phyloP scores from a whole-genome alignment of 352 stramenopile species.

The Globisporangium canariense region DNA sequence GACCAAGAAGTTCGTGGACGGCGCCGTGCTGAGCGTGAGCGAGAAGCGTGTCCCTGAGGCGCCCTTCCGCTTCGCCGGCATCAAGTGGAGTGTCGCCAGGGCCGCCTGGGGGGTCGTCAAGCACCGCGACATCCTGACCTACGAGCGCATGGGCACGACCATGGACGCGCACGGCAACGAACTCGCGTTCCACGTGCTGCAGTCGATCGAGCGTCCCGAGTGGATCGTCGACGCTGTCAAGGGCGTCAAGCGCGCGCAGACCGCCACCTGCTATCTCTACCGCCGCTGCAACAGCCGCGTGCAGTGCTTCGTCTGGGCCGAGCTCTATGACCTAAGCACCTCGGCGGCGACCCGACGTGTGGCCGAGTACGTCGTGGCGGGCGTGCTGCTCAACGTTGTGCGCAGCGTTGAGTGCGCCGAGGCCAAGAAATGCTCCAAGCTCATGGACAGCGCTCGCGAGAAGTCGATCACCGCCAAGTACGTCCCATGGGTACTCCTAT shows the following conservation, averaged over 20 bases:
- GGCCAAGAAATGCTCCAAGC: constrained; percentile 37
- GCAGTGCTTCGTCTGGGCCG: constrained; percentile 34
- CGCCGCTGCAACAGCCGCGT: constrained; percentile 28
- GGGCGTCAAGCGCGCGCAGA: constrained; percentile 41
- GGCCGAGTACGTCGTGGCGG: constrained; percentile 42
- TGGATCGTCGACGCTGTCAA: constrained; percentile 41
- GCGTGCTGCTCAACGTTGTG: constrained; percentile 32
- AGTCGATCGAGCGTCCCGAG: constrained; percentile 55
- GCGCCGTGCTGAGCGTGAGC: constrained; percentile 28
- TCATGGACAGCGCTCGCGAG: constrained; percentile 27
- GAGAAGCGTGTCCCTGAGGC: constrained; percentile 24
- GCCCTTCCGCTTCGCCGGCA: constrained; percentile 41
- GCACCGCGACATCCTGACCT: constrained; percentile 38
- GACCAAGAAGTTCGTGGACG: constrained; percentile 32
- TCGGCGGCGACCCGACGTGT: constrained; percentile 30
- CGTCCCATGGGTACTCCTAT: not conserved
- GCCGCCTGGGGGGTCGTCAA: constrained; percentile 27
- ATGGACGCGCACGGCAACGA: constrained; percentile 40
- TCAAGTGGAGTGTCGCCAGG: constrained; percentile 40
- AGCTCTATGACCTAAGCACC: constrained; percentile 22
- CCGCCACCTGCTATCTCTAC: constrained; percentile 49
- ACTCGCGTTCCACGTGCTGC: constrained; percentile 47
- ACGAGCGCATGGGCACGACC: constrained; percentile 52
- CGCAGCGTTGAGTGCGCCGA: constrained; percentile 32
- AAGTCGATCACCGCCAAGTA: not conserved